Percentiles rank a stretch among this genome's conserved stretches.
phyloP scores from a whole-genome alignment of 495 filamentous ascomycete genomes.

The Lasiosphaeria hispida region DNA sequence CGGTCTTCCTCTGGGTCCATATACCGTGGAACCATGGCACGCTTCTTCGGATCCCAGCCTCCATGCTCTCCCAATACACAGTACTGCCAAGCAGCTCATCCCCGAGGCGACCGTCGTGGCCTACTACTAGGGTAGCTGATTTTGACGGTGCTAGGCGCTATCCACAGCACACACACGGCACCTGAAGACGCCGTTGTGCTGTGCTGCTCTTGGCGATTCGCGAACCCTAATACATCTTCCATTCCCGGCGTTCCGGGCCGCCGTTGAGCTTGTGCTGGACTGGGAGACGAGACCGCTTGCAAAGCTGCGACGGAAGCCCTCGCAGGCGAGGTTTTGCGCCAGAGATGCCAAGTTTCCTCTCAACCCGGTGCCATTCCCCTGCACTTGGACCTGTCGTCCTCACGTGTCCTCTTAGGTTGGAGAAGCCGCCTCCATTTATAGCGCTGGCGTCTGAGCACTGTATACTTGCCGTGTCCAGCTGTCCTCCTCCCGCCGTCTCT shows the following conservation, averaged over 20 bases:
- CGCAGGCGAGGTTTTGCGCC: background rate
- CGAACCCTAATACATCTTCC: slow-evolving; percentile 11
- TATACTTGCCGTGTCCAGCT: slow-evolving; percentile 5
- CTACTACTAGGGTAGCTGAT: no score
- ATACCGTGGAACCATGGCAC: no score
- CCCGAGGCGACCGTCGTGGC: no score
- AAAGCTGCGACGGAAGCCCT: slow-evolving; percentile 12
- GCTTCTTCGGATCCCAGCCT: no score
- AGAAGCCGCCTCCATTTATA: slow-evolving; percentile 18
- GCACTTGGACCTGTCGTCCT: slow-evolving; percentile 4
- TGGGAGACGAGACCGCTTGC: slow-evolving; percentile 14
- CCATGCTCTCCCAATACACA: no score
- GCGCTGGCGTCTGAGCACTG: slow-evolving; percentile 8
- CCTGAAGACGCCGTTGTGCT: background rate
- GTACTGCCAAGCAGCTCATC: no score
- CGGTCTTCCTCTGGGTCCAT: no score
- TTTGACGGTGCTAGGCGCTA: no score
- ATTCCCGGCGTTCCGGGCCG: slow-evolving; percentile 27
- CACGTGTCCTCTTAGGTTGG: slow-evolving; percentile 7
- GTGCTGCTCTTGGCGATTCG: background rate
- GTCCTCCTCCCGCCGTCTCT: background rate
- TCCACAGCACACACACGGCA: background rate
- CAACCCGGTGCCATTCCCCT: background rate
- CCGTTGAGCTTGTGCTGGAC: slow-evolving; percentile 21
- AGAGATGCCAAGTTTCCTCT: slow-evolving; percentile 12